phyloP scores from a whole-genome alignment of 2,329 filamentous ascomycete species.

The Monosporascus sp. region DNA sequence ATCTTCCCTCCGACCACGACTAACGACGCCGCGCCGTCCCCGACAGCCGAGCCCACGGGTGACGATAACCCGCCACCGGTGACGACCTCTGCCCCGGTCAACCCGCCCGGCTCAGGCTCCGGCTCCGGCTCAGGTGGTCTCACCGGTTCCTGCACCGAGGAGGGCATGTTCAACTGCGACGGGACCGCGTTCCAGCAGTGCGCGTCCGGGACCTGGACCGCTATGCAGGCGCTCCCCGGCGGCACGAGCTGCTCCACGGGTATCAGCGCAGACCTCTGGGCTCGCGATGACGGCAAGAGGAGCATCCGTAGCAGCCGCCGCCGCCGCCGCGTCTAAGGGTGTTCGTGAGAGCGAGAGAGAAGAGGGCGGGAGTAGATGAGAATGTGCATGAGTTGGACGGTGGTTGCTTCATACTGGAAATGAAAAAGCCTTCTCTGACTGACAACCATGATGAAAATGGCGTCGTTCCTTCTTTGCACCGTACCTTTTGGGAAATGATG shows the following conservation, averaged over 20 bases:
- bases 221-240: constrained; percentile 21
- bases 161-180: constrained; percentile 30
- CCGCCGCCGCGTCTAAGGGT: constrained; percentile 3
- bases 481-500: too few species aligned
- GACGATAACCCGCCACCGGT: constrained; percentile 8
- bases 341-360: too few species aligned
- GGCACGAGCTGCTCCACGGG: constrained; percentile 25
- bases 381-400: too few species aligned
- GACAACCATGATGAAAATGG: too few species aligned
- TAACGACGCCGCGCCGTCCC: neutral
- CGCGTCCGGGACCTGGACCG: constrained; percentile 26
- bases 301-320: neutral
- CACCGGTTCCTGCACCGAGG: constrained; percentile 25
- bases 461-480: too few species aligned
- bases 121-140: constrained; percentile 12
- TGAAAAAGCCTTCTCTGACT: too few species aligned
- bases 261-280: constrained; percentile 22
- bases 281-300: neutral
- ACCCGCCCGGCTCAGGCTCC: constrained; percentile 3
- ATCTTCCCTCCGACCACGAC: neutral
- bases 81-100: constrained; percentile 3
- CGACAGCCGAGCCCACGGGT: constrained; percentile 2
- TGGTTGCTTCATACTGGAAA: too few species aligned
- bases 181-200: constrained; percentile 29
- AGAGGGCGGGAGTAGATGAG: too few species aligned